A percentile compares a stretch with the other conserved stretches of the same genome.
These are phyloP conservation scores for Mycena sp. DNA, from an alignment of 1,284 basidiomycete genomes.

Conservation along the genomic window DNA sequence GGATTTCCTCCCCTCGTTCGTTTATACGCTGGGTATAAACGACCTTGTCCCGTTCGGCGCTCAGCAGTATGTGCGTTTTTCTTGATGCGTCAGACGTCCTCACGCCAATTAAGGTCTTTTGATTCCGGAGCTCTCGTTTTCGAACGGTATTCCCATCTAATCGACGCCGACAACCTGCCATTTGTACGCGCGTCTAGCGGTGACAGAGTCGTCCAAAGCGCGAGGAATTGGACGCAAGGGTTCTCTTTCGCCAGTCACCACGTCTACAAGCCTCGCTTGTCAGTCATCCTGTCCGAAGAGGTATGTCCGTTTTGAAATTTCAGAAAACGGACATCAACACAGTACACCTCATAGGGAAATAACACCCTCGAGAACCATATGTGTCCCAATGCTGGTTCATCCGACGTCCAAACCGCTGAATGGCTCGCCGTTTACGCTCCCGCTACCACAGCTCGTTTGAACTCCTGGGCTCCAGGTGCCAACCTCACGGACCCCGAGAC, in stretches of 20 bases:
- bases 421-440: conserved; percentile 69
- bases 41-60: conserved; percentile 79
- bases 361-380: conserved; percentile 78
- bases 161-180: conserved; percentile 56
- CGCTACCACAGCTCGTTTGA: conserved; percentile 69
- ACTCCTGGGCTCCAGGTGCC: conserved; percentile 68
- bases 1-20: conserved; percentile 67
- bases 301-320: conserved; percentile 48
- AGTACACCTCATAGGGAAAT: conserved; percentile 69
- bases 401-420: conserved; percentile 51
- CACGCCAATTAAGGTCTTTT: conserved; percentile 51
- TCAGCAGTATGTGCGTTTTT: conserved; percentile 64
- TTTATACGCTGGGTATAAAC: conserved; percentile 65
- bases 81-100: conserved; percentile 5
- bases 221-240: conserved; percentile 76
- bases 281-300: conserved; percentile 63
- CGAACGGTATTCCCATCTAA: conserved; percentile 60
- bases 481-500: conserved; percentile 67
- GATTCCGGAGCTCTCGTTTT: conserved; percentile 59
- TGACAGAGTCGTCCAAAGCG: conserved; percentile 72
- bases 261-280: conserved; percentile 52
- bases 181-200: conserved; percentile 77
- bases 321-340: too few relatives aligned
- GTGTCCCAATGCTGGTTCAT: conserved; percentile 68
- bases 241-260: conserved; percentile 58